Conservation (phyloP, 1,139 yeast genomes). For the Nematodospora anomalae region DNA sequence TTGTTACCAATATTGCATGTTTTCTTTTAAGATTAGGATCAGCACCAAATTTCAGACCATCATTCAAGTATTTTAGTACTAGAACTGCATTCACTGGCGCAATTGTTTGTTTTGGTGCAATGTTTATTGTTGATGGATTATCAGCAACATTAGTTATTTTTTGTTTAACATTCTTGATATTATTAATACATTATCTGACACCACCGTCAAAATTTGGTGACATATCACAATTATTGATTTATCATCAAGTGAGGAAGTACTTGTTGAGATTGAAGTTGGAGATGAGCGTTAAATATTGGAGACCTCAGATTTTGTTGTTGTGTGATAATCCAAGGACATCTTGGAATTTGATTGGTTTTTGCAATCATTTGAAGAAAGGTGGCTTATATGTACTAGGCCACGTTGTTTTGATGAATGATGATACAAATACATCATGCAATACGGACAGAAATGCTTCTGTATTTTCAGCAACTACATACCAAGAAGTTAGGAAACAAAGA, state of each 20-base stretch:
- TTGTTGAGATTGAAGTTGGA: conserved; percentile 78
- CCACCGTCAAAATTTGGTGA: conserved; percentile 98
- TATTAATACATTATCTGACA: conserved; percentile 81
- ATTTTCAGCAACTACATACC: conserved; percentile 41
- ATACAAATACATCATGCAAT: conserved; percentile 19
- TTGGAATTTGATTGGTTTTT: conserved; percentile 90
- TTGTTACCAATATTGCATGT: conserved; percentile 91
- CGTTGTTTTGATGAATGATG: conserved; percentile 67
- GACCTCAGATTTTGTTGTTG: conserved; percentile 85
- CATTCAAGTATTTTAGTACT: conserved; percentile 82
- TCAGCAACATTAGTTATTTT: conserved; percentile 78
- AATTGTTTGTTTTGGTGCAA: conserved; percentile 67
- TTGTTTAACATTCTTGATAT: conserved; percentile 62
- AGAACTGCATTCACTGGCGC: conserved; percentile 82
- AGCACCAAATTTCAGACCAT: conserved; percentile 96
- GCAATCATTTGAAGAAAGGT: conserved; percentile 92
- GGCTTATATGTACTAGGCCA: conserved; percentile 92
- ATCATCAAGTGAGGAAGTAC: conserved; percentile 94
- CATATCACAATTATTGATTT: conserved; percentile 88
- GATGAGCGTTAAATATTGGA: conserved; percentile 91
- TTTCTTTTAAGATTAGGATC: conserved; percentile 82
- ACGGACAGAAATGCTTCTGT: conserved; percentile 20
- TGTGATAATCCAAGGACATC: conserved; percentile 90
- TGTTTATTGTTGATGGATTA: conserved; percentile 91
- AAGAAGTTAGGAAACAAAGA: conserved; percentile 70